Conservation (phyloP, 2,329 filamentous ascomycete species). For the Epichloe bromicola region DNA sequence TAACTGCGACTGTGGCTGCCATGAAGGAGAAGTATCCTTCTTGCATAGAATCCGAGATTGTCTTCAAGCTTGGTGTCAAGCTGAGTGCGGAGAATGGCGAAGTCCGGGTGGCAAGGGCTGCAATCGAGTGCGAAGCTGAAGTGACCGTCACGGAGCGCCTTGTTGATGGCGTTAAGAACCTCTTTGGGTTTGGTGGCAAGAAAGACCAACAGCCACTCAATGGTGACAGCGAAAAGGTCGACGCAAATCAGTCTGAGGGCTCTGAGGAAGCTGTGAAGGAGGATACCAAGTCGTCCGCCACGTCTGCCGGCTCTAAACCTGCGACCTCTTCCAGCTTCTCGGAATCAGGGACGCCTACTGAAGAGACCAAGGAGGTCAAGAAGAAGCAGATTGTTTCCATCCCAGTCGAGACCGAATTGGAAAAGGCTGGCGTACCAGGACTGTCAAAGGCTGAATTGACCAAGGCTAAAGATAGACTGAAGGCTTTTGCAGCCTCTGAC, state of each 20-base stretch:
- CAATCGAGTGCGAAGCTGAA: conserved; percentile 75
- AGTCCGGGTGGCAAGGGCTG: conserved; percentile 63
- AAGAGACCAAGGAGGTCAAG: conserved; percentile 38
- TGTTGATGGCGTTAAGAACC: conserved; percentile 88
- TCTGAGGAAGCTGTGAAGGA: conserved; percentile 30
- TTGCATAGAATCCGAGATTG: conserved; percentile 64
- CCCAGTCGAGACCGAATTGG: conserved; percentile 34
- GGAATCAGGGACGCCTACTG: conserved; percentile 29
- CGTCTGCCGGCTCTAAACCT: conserved; percentile 10
- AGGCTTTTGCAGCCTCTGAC: conserved; percentile 79
- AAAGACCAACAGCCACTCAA: conserved; percentile 70
- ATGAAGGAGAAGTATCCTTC: conserved; percentile 62
- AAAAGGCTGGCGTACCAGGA: conserved; percentile 36
- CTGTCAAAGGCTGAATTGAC: conserved; percentile 36
- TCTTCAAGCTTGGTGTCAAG: conserved; percentile 65
- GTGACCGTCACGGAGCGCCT: conserved; percentile 61
- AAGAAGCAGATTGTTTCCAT: conserved; percentile 47
- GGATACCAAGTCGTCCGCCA: conserved; percentile 18
- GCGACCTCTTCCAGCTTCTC: conserved; percentile 21
- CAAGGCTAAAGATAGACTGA: conserved; percentile 54
- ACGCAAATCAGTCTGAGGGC: conserved; percentile 20
- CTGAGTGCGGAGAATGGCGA: conserved; percentile 63
- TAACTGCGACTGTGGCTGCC: conserved; percentile 69
- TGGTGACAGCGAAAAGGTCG: conserved; percentile 44
- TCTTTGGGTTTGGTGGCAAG: conserved; percentile 80